A percentile compares a stretch with the other conserved stretches of the same genome.
These are phyloP conservation scores for Phytophthora pistaciae DNA, from an alignment of 352 stramenopile genomes.

Conservation along the genomic window DNA sequence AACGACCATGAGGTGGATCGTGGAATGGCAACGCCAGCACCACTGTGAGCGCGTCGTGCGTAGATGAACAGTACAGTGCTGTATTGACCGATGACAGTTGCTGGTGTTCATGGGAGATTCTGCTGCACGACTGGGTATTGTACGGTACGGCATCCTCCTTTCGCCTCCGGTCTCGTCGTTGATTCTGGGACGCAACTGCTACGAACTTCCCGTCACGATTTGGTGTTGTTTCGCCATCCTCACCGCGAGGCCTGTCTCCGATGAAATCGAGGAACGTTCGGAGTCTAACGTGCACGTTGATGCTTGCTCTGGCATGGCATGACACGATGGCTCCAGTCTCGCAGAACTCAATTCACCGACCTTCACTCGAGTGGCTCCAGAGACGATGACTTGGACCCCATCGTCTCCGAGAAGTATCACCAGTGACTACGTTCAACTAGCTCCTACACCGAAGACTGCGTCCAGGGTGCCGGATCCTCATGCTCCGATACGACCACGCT, in stretches of 20 bases:
- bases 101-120: too few species aligned
- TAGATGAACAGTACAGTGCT: too few species aligned
- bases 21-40: too few species aligned
- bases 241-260: background rate
- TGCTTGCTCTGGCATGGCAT: background rate
- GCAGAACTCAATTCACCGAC: background rate
- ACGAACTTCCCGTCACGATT: slow-evolving; percentile 1
- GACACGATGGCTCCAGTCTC: background rate
- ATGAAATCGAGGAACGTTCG: background rate
- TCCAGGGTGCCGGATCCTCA: background rate
- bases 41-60: too few species aligned
- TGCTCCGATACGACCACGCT: background rate
- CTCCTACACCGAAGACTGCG: background rate
- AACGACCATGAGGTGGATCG: too few species aligned
- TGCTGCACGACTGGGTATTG: too few species aligned
- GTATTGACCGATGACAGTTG: too few species aligned
- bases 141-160: too few species aligned
- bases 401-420: background rate
- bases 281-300: background rate
- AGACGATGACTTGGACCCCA: background rate
- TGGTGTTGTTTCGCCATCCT: background rate
- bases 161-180: background rate
- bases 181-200: background rate
- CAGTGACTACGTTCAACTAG: background rate
- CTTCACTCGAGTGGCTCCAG: background rate